Conservation (phyloP, 2,329 filamentous ascomycete genomes). For the Thielaviopsis punctulata region DNA sequence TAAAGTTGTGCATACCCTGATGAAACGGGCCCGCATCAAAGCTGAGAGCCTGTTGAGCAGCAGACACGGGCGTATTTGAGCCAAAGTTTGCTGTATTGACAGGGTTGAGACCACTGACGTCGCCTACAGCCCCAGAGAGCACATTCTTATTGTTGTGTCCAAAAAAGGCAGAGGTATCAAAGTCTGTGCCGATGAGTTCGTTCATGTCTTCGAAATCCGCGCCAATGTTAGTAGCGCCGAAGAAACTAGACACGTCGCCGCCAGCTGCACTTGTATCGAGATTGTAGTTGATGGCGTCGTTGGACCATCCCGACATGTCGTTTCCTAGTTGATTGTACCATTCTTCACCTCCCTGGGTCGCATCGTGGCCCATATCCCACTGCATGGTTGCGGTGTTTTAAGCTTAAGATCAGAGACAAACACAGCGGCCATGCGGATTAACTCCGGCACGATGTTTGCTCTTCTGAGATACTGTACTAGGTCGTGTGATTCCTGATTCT, state of each 20-base stretch:
- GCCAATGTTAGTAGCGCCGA: neutral
- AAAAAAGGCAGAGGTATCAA: conserved; percentile 3
- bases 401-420: too few species aligned
- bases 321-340: conserved; percentile 1
- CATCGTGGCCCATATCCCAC: conserved; percentile 1
- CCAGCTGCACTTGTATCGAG: neutral
- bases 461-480: too few species aligned
- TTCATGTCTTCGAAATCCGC: neutral
- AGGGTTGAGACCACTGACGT: neutral
- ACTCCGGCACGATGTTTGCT: too few species aligned
- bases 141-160: conserved; percentile 5
- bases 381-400: neutral
- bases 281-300: neutral
- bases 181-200: neutral
- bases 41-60: neutral
- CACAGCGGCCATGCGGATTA: too few species aligned
- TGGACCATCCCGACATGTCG: neutral
- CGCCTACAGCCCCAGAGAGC: conserved; percentile 2
- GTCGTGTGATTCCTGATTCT: too few species aligned
- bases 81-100: neutral
- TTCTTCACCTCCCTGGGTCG: neutral
- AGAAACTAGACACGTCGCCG: neutral
- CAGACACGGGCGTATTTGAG: neutral
- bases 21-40: neutral
- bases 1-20: conserved; percentile 1